A percentile compares a stretch with the other conserved stretches of the same genome.
Evolutionary conservation across 2,329 filamentous ascomycete genomes (phyloP).

Genomic region (Calonectria leucothoes): DNA sequence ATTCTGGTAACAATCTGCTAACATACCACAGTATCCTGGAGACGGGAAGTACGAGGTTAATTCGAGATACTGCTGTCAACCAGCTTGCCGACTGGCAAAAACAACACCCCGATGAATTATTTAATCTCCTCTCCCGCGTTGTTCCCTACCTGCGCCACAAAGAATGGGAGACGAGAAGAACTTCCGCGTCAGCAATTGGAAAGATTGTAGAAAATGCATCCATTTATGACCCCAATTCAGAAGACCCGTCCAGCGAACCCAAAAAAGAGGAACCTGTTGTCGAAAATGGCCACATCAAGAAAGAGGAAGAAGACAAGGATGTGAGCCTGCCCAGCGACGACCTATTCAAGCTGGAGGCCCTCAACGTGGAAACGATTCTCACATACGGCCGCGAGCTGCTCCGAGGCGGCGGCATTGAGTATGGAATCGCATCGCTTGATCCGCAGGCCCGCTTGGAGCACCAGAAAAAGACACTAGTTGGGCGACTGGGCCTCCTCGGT

Average conservation of each 20-base stretch:
- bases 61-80: conserved; percentile 95
- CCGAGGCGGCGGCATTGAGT: conserved; percentile 88
- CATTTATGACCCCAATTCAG: conserved; percentile 86
- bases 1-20: conserved; percentile 8
- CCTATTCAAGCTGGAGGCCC: conserved; percentile 75
- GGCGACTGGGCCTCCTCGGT: conserved; percentile 85
- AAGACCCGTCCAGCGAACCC: conserved; percentile 64
- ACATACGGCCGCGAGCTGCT: conserved; percentile 86
- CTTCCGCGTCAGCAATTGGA: conserved; percentile 92
- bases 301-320: conserved; percentile 69
- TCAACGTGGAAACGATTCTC: conserved; percentile 84
- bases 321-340: conserved; percentile 63
- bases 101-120: conserved; percentile 95
- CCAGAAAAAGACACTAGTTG: conserved; percentile 88
- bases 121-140: conserved; percentile 92
- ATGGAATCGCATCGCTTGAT: conserved; percentile 83
- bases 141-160: conserved; percentile 96
- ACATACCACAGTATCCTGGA: conserved; percentile 79
- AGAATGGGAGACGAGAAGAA: conserved; percentile 96
- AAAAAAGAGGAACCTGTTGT: conserved; percentile 51
- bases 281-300: conserved; percentile 63
- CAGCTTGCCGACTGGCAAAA: conserved; percentile 98
- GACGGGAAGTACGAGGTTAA: conserved; percentile 95
- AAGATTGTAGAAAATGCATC: conserved; percentile 93
- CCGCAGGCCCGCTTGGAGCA: conserved; percentile 83